These are phyloP conservation scores for Thalassiosira profunda DNA, from an alignment of 108 stramenopile species.

Conservation along the genomic window DNA sequence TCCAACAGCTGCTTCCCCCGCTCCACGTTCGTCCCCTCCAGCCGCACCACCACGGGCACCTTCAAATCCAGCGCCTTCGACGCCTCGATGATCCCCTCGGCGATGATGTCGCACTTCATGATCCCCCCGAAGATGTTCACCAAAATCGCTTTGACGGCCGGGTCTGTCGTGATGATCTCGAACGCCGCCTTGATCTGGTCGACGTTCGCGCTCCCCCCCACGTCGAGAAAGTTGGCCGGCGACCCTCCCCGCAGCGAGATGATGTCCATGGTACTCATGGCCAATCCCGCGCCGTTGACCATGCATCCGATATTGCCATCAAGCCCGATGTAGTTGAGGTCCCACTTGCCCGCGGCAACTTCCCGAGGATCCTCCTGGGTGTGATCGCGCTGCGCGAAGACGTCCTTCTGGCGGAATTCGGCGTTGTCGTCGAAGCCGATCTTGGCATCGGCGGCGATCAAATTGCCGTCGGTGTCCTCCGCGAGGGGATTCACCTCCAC, in stretches of 20 bases:
- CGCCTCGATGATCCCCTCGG: conserved; percentile 89
- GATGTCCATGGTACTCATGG: conserved; percentile 98
- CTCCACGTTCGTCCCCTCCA: conserved; percentile 96
- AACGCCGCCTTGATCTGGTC: conserved; percentile 82
- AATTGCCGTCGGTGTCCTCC: conserved; percentile 64
- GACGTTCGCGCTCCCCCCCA: conserved; percentile 88
- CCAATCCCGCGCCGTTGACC: conserved; percentile 98
- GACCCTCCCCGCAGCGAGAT: conserved; percentile 93
- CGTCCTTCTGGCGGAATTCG: conserved; percentile 77
- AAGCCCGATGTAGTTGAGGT: conserved; percentile 98
- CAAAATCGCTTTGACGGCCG: conserved; percentile 84
- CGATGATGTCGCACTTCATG: conserved; percentile 97
- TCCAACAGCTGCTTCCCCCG: conserved; percentile 86
- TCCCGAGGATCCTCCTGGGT: conserved; percentile 92
- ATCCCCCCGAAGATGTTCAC: conserved; percentile 99
- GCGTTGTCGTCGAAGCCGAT: conserved; percentile 95
- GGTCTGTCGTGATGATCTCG: conserved; percentile 77
- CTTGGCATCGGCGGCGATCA: conserved; percentile 92
- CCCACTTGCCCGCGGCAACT: conserved; percentile 80
- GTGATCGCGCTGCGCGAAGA: conserved; percentile 78
- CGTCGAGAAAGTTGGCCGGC: conserved; percentile 98
- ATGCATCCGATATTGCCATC: conserved; percentile 98
- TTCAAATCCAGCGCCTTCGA: conserved; percentile 82
- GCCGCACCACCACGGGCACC: conserved; percentile 91
- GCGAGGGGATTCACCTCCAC: conserved; percentile 96